Conservation (phyloP, 805 yeast species). For the Wickerhamomyces chambardii region DNA sequence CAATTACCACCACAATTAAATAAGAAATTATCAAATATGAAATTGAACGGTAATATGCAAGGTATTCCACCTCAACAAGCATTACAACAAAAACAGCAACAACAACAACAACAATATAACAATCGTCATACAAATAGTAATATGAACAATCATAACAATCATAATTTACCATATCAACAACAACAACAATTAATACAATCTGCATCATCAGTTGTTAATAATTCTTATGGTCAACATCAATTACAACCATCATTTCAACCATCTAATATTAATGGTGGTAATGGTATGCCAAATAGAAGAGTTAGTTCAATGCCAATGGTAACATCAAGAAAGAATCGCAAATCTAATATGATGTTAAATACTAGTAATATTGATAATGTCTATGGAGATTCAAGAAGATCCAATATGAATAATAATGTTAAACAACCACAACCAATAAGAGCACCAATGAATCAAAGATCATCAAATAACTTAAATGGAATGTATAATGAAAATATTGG, state of each 20-base stretch:
- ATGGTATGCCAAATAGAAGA: neutral
- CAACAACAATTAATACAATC: neutral
- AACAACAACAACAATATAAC: too few relatives aligned
- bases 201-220: neutral
- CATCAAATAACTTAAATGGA: neutral
- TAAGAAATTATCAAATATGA: neutral
- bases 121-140: too few relatives aligned
- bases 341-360: slow-evolving; percentile 25
- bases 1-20: neutral
- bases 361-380: slow-evolving; percentile 4
- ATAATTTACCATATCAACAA: neutral
- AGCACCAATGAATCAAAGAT: neutral
- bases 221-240: slow-evolving; percentile 4
- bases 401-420: neutral
- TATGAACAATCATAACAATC: too few relatives aligned
- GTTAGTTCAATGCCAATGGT: neutral
- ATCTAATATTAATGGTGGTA: neutral
- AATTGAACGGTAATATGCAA: neutral
- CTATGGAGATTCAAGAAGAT: slow-evolving; percentile 18
- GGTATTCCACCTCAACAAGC: too few relatives aligned
- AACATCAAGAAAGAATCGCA: slow-evolving; percentile 37
- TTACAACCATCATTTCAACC: slow-evolving; percentile 3
- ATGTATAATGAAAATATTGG: neutral
- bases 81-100: too few relatives aligned
- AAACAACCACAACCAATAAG: neutral